These are phyloP conservation scores for Pholiota microspora DNA, from an alignment of 768 basidiomycete genomes.

Conservation along the genomic window DNA sequence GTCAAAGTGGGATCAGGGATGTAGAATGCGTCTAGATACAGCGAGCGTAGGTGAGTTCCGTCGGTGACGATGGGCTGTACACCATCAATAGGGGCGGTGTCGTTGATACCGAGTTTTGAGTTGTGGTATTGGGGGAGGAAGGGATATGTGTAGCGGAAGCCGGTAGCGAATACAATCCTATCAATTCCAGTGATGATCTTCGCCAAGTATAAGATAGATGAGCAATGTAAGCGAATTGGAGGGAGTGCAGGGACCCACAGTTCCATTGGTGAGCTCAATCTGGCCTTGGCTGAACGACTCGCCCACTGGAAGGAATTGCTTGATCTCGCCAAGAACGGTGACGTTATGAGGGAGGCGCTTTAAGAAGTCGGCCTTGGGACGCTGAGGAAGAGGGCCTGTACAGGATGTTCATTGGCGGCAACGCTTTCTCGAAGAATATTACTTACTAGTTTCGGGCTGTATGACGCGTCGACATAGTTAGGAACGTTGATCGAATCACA, in stretches of 20 bases:
- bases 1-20: constrained; percentile 44
- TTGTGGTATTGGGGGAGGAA: constrained; percentile 41
- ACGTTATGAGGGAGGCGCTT: constrained; percentile 29
- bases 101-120: constrained; percentile 21
- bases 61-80: constrained; percentile 36
- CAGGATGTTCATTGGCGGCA: not conserved
- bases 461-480: not conserved
- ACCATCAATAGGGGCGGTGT: constrained; percentile 18
- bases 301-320: constrained; percentile 27
- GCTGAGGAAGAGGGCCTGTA: constrained; percentile 12
- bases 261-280: constrained; percentile 37
- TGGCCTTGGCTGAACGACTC: constrained; percentile 21
- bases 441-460: constrained; percentile 8
- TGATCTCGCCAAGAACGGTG: constrained; percentile 39
- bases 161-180: constrained; percentile 36
- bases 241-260: constrained; percentile 19
- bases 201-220: not conserved
- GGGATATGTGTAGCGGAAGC: constrained; percentile 44
- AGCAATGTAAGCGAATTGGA: not conserved
- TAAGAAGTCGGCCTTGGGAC: constrained; percentile 17
- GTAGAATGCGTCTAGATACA: constrained; percentile 40
- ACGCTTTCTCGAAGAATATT: too few species aligned
- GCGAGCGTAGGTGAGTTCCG: constrained; percentile 36
- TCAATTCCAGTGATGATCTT: constrained; percentile 33
- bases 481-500: not conserved